Evolutionary conservation across 352 stramenopile genomes (phyloP).

Genomic region (Thalassiosira mediterranea): DNA sequence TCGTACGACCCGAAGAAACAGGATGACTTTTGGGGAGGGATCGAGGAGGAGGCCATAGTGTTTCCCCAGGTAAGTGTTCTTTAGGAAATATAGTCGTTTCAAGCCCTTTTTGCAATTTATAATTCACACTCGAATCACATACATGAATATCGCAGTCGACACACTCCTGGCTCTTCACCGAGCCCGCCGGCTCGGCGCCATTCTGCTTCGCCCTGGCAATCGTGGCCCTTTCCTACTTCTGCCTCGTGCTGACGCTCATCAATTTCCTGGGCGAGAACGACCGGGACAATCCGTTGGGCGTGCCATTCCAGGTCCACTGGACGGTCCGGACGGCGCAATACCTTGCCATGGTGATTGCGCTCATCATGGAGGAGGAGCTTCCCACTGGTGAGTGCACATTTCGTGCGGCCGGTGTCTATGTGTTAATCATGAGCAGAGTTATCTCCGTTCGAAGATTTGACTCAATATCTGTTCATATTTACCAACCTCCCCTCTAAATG

Average conservation of each 20-base stretch:
- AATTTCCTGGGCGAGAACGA: neutral
- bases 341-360: neutral
- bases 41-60: neutral
- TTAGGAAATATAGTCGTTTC: too few relatives aligned
- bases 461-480: too few relatives aligned
- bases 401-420: too few relatives aligned
- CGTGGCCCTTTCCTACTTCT: neutral
- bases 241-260: neutral
- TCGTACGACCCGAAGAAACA: too few relatives aligned
- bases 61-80: too few relatives aligned
- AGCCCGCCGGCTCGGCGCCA: neutral
- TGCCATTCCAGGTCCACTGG: neutral
- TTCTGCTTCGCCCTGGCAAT: conserved; percentile 1
- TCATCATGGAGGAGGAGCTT: conserved; percentile 13
- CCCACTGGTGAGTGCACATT: conserved; percentile 1
- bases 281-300: neutral
- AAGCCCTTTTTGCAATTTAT: too few relatives aligned
- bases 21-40: neutral
- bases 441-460: too few relatives aligned
- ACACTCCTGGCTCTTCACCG: conserved; percentile 2
- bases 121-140: too few relatives aligned
- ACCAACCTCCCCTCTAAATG: neutral
- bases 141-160: conserved; percentile 3
- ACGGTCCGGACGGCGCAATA: neutral
- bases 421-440: too few relatives aligned